Percentiles rank a stretch among this genome's conserved stretches.
These are phyloP conservation scores for Ophiobolus disseminans DNA, from an alignment of 2,329 filamentous ascomycete species.

Conservation along the genomic window DNA sequence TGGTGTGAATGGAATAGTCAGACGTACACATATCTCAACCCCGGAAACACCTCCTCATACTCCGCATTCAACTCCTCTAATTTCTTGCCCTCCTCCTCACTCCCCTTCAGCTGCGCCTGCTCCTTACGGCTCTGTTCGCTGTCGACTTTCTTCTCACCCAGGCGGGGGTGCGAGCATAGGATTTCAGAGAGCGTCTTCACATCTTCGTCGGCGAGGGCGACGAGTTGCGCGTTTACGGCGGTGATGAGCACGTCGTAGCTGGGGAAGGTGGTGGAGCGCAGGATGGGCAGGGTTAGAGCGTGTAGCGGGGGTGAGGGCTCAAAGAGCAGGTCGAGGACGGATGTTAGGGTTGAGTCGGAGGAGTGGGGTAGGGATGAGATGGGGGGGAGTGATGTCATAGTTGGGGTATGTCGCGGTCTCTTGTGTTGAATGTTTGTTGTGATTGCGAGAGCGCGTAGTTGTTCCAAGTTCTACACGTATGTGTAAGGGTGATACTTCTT, in stretches of 20 bases:
- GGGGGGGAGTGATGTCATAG: constrained; percentile 61
- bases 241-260: constrained; percentile 75
- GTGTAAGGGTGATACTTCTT: too few relatives aligned
- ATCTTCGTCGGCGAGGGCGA: constrained; percentile 51
- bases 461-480: too few relatives aligned
- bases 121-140: constrained; percentile 81
- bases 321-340: constrained; percentile 79
- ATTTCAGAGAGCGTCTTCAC: constrained; percentile 71
- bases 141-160: constrained; percentile 82
- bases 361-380: constrained; percentile 64
- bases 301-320: constrained; percentile 81
- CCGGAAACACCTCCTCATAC: constrained; percentile 83
- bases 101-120: constrained; percentile 74
- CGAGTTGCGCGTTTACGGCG: constrained; percentile 69
- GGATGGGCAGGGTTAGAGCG: constrained; percentile 70
- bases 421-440: not conserved
- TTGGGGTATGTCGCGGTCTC: not conserved
- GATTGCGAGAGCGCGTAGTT: too few relatives aligned
- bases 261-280: constrained; percentile 66
- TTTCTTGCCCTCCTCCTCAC: constrained; percentile 61
- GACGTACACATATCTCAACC: constrained; percentile 77
- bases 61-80: constrained; percentile 72
- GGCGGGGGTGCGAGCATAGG: constrained; percentile 79
- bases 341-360: constrained; percentile 61
- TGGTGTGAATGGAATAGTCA: not conserved